Evolutionary conservation across 2,329 filamentous ascomycete species (phyloP).

Genomic region (Plectosphaerella cucumerina): DNA sequence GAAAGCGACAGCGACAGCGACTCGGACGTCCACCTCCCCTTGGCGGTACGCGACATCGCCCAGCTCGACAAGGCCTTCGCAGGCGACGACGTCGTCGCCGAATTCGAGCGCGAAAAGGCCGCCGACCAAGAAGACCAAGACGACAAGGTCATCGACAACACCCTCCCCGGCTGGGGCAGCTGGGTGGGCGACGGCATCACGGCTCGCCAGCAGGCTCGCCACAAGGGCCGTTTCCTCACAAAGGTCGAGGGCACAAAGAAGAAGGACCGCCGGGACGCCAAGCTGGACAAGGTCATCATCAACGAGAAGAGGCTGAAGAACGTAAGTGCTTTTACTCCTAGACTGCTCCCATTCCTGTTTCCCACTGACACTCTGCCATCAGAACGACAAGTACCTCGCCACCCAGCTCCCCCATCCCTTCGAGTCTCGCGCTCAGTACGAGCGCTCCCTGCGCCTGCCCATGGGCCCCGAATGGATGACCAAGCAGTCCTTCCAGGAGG

Average conservation of each 20-base stretch:
- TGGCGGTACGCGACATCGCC: conserved; percentile 57
- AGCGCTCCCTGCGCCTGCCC: conserved; percentile 79
- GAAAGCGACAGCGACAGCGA: conserved; percentile 34
- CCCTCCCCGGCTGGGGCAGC: conserved; percentile 90
- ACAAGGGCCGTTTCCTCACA: conserved; percentile 58
- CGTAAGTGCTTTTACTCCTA: conserved; percentile 39
- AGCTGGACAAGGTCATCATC: conserved; percentile 81
- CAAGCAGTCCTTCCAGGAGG: conserved; percentile 89
- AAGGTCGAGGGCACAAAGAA: conserved; percentile 71
- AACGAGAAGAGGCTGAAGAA: conserved; percentile 90
- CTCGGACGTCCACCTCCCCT: conserved; percentile 45
- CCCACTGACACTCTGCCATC: neutral
- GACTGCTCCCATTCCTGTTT: neutral
- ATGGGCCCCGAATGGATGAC: conserved; percentile 94
- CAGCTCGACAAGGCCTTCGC: conserved; percentile 84
- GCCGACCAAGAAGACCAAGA: conserved; percentile 70
- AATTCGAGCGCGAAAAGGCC: conserved; percentile 79
- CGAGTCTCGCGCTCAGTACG: conserved; percentile 84
- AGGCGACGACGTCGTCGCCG: conserved; percentile 74
- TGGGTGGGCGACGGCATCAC: conserved; percentile 85
- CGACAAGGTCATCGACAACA: conserved; percentile 75
- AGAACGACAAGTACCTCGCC: conserved; percentile 86
- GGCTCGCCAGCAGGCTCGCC: conserved; percentile 61
- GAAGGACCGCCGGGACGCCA: conserved; percentile 75
- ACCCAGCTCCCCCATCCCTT: conserved; percentile 83